Conservation (phyloP, 257 asterid species). For the Przewalskia tangutica region DNA sequence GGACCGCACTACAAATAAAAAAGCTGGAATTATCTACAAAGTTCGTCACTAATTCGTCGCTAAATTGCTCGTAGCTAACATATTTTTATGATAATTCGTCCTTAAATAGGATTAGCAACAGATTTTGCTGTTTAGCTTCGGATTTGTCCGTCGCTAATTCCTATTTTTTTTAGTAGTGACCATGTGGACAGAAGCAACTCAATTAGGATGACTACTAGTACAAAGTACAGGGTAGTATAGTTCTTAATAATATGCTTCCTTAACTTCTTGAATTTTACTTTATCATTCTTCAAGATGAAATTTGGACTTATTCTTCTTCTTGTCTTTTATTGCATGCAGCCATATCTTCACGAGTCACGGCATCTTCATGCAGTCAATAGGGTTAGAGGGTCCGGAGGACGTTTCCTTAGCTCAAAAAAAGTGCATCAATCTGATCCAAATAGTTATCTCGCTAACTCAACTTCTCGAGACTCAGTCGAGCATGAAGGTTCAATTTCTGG, state of each 20-base stretch:
- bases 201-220: background rate
- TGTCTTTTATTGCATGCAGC: slow-evolving; percentile 36
- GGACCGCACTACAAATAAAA: no score
- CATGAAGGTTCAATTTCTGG: slow-evolving; percentile 13
- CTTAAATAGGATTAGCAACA: no score
- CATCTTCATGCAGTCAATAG: slow-evolving; percentile 87
- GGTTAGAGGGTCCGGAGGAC: slow-evolving; percentile 88
- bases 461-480: slow-evolving; percentile 9
- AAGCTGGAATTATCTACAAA: no score
- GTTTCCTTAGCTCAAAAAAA: slow-evolving; percentile 78
- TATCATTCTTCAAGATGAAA: background rate
- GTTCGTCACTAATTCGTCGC: no score
- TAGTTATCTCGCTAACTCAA: slow-evolving; percentile 18
- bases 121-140: no score
- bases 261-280: background rate
- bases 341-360: slow-evolving; percentile 95
- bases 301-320: background rate
- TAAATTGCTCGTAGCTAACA: no score
- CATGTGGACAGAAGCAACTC: background rate
- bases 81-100: no score
- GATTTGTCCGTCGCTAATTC: no score
- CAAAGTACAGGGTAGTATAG: background rate
- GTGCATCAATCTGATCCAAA: slow-evolving; percentile 29
- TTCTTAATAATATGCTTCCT: no score
- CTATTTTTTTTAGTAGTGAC: background rate